These are phyloP conservation scores for Hypoxylon sp. DNA, from an alignment of 2,329 filamentous ascomycete genomes.

Conservation along the genomic window DNA sequence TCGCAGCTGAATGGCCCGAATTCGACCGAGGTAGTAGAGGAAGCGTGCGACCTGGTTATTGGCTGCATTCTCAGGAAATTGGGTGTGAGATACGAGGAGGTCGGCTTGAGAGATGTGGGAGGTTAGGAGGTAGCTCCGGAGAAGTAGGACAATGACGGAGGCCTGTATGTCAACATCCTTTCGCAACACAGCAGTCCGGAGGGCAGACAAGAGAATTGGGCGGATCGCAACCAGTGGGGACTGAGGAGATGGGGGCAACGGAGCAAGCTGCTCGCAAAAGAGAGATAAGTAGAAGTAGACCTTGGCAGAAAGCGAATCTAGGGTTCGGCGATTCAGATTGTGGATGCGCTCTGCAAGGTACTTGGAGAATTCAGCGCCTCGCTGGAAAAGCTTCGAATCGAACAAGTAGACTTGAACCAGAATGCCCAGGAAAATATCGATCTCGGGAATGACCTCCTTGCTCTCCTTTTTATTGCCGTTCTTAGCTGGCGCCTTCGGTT, in stretches of 20 bases:
- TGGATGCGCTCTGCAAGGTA: slow-evolving; percentile 88
- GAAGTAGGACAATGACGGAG: slow-evolving; percentile 91
- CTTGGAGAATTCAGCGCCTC: slow-evolving; percentile 86
- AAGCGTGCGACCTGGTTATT: slow-evolving; percentile 99
- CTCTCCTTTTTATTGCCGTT: slow-evolving; percentile 73
- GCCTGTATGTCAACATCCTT: slow-evolving; percentile 99
- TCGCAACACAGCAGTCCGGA: slow-evolving; percentile 94
- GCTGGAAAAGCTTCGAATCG: slow-evolving; percentile 84
- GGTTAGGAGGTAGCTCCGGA: slow-evolving; percentile 95
- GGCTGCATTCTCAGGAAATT: slow-evolving; percentile 92
- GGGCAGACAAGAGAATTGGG: slow-evolving; percentile 85
- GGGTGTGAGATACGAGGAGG: slow-evolving; percentile 93
- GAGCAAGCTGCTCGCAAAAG: slow-evolving; percentile 92
- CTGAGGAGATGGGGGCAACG: slow-evolving; percentile 88
- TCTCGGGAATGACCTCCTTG: slow-evolving; percentile 87
- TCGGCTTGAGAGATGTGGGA: slow-evolving; percentile 98
- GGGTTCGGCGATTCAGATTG: slow-evolving; percentile 89
- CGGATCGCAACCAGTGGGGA: slow-evolving; percentile 90
- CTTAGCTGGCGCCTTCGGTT: slow-evolving; percentile 67
- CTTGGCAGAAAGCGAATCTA: slow-evolving; percentile 94
- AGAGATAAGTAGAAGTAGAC: slow-evolving; percentile 98
- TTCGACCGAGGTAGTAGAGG: slow-evolving; percentile 96
- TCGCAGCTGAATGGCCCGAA: slow-evolving; percentile 94
- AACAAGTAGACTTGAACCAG: slow-evolving; percentile 89
- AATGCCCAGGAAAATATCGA: slow-evolving; percentile 90